Evolutionary conservation across 2,329 filamentous ascomycete genomes (phyloP), one percentile per base, ranked within the genome.

Genomic region (Myriosclerotinia scirpicola): DNA sequence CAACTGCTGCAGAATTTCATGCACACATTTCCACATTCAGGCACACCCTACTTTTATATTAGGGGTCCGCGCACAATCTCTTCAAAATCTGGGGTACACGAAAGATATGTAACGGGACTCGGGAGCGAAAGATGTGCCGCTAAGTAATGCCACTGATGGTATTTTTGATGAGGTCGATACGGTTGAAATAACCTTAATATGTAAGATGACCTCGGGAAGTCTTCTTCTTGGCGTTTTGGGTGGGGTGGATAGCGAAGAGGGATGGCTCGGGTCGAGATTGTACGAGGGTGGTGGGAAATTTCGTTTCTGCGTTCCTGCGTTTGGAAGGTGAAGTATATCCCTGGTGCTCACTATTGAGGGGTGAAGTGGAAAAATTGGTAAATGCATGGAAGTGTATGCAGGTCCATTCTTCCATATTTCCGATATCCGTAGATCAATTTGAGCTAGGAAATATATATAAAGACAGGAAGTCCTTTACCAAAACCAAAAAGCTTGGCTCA

Each of bases 221-320:
- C 46, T 59, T 40, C 36, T 26, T 34, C 55, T 59, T 59, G 55
- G 40, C 55, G 40, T n/a, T 55, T 36, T 59, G 17, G 5, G 40
- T 44, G 12, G 40, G 55, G 34, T 60, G 56, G 44, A 36, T 17
- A 46, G 26, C 11, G 17, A 34, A 59, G 56, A n/a, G 11, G 30
- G 30, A 5, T 42, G 22, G 11, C 38, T 42, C 54, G 54, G 38
- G 54, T 17, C n/a, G 54, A 56, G 54, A 56, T 56, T 20, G 38
- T 42, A 56, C 54, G 54, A 56, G 22, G 38, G 17, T 3, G 7
- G 30, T 56, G 38, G 38, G 54, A 42, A 56, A 42, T 26, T 5
- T n/a, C 3, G 11, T 42, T 56, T 56, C 14, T 40, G 14, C 8
- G n/a, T 5, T 12, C 26, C 26, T 26, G 3, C 26, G 26, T 26